Percentiles rank a stretch among this genome's conserved stretches.
phyloP scores from a whole-genome alignment of 2,329 filamentous ascomycete genomes.

The Hypoxylon sp. region DNA sequence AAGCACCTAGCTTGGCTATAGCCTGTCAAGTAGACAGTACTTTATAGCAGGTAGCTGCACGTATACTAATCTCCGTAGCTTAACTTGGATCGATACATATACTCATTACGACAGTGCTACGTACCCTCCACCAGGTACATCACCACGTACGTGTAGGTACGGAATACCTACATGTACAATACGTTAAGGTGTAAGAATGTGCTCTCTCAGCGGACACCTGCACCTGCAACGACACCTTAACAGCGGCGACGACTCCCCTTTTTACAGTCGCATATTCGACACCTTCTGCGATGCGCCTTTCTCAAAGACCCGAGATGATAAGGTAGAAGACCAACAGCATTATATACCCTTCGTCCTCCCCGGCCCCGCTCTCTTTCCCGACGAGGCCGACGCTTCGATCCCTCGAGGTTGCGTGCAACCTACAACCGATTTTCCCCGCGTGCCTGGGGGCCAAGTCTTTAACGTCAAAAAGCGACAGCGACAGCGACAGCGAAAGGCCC shows the following conservation, averaged over 20 bases:
- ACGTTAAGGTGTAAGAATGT: slow-evolving; percentile 31
- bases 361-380: slow-evolving; percentile 30
- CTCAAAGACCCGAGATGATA: slow-evolving; percentile 32
- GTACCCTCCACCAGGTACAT: no score
- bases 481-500: slow-evolving; percentile 12
- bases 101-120: background rate
- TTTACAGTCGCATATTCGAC: slow-evolving; percentile 39
- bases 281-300: slow-evolving; percentile 29
- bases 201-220: slow-evolving; percentile 28
- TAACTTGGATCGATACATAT: slow-evolving; percentile 19
- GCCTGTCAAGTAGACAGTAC: slow-evolving; percentile 22
- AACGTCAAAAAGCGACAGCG: slow-evolving; percentile 32
- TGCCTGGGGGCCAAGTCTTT: slow-evolving; percentile 29
- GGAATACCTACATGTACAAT: no score
- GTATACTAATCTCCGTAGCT: slow-evolving; percentile 10
- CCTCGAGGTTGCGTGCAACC: slow-evolving; percentile 43
- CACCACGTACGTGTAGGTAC: background rate
- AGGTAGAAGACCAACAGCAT: slow-evolving; percentile 29
- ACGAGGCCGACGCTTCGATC: slow-evolving; percentile 31
- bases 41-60: background rate
- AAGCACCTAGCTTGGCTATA: slow-evolving; percentile 3
- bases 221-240: slow-evolving; percentile 10
- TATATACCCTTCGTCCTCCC: slow-evolving; percentile 19
- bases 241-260: slow-evolving; percentile 35
- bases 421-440: slow-evolving; percentile 39